Conservation (phyloP, 306 rosid species). For the Cotoneaster glaucophyllus region DNA sequence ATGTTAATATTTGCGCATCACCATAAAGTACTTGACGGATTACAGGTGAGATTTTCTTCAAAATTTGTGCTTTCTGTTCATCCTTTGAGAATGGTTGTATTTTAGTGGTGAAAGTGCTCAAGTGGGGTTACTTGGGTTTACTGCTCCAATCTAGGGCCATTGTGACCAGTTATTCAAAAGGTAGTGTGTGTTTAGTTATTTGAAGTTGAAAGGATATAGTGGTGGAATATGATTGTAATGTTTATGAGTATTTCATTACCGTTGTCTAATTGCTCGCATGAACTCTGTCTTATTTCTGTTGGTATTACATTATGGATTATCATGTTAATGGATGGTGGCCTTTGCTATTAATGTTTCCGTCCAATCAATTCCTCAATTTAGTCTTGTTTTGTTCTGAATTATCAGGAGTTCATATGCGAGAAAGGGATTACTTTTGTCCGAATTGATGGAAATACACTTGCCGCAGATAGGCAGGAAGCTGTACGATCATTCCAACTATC, state of each 20-base stretch:
- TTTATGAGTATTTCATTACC: background rate
- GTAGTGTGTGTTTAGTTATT: background rate
- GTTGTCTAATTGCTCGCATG: background rate
- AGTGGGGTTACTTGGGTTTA: background rate
- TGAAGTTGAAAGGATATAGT: background rate
- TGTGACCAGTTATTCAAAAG: background rate
- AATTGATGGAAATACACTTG: slow-evolving; percentile 88
- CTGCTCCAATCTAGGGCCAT: background rate
- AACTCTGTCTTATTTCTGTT: background rate
- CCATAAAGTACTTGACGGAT: slow-evolving; percentile 82
- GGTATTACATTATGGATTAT: background rate
- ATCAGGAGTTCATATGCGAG: slow-evolving; percentile 72
- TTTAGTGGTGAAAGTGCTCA: background rate
- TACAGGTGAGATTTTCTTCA: slow-evolving; percentile 53
- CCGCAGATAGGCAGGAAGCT: slow-evolving; percentile 80
- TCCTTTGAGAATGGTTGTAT: background rate
- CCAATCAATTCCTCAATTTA: background rate
- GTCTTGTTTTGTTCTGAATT: background rate
- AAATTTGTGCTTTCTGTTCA: slow-evolving; percentile 16
- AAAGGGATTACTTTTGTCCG: slow-evolving; percentile 75
- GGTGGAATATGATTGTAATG: background rate
- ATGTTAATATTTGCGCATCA: slow-evolving; percentile 95
- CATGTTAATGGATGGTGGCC: background rate
- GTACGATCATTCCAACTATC: slow-evolving; percentile 67
- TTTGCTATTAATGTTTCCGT: background rate